Base-by-base conservation (phyloP, 116 monocot genomes). In the Dioscorea cayenensis region DNA sequence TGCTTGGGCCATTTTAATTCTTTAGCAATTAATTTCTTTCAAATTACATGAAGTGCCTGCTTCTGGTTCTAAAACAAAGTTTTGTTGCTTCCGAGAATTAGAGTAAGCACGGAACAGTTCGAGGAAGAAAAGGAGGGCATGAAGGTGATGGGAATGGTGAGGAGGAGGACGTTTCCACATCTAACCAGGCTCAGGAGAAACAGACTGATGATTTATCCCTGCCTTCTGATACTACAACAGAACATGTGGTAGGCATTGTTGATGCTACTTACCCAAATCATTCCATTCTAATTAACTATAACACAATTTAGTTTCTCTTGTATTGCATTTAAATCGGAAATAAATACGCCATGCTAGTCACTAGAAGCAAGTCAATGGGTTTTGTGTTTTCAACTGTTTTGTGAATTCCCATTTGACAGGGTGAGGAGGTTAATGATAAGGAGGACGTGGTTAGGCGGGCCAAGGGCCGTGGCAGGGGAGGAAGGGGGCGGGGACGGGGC, bases 91-190 rank as follows among this genome's bases (percentile, higher is more conserved):
- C 66, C 8, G 19, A 48, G 5, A 71, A 68, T 16, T 51, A 84
- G 81, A 73, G 75, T 23, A 94, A 81, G 43, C 81, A 85, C 66
- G 86, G 72, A 25, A 59, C 60, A 51, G 73, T 65, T 38, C 79
- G 87, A 73, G 84, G 75, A 25, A 75, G 80, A 73, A 90, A 81
- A 36, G 70, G 68, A n/a, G 86, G 79, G 22, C 76, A 81, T 69
- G 94, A 90, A 65, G 77, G 37, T 48, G 90, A 90, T 50, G 84
- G 76, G 23, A 71, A 75, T 69, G 84, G 71, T 48, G 95, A 89
- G 32, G 91, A 87, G 63, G 92, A 87, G 16, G 87, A 88, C 71
- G 77, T 50, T 2, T 84, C 82, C 49, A 68, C 76, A 67, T 69
- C 82, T 22, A 76, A 86, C 75, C 90, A 85, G 37, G 71, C 64